Conservation (phyloP, 305 asterid species). For the Rubia occidens region DNA sequence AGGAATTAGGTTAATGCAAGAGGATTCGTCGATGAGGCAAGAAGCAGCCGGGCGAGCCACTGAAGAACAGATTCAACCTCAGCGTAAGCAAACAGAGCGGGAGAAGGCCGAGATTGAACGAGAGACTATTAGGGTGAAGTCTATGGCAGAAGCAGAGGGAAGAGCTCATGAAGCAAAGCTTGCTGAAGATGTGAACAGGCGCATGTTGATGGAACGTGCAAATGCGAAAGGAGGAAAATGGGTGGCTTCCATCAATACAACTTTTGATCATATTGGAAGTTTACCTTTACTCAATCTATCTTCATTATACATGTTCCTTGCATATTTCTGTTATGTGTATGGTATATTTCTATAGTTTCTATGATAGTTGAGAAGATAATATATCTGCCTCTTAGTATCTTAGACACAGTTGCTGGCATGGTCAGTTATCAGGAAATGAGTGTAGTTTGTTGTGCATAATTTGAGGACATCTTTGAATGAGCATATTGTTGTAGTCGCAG, state of each 20-base stretch:
- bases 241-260: conserved; percentile 82
- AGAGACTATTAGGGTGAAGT: conserved; percentile 68
- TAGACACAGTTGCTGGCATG: background rate
- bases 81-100: conserved; percentile 83
- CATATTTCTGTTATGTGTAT: background rate
- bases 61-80: conserved; percentile 95
- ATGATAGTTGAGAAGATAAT: background rate
- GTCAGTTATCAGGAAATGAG: too few species aligned
- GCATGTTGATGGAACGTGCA: conserved; percentile 71
- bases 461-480: background rate
- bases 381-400: background rate
- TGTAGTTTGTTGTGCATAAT: background rate
- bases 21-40: conserved; percentile 83
- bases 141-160: conserved; percentile 93
- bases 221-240: conserved; percentile 92
- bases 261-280: conserved; percentile 98
- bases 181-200: conserved; percentile 78
- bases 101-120: conserved; percentile 83
- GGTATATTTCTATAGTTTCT: background rate
- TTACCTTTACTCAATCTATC: conserved; percentile 3
- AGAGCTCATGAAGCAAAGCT: conserved; percentile 94
- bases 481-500: background rate
- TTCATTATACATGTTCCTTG: background rate
- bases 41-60: conserved; percentile 91
- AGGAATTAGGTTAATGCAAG: conserved; percentile 93